A percentile compares a stretch with the other conserved stretches of the same genome.
phyloP scores from a whole-genome alignment of 2,329 filamentous ascomycete species.

The Hymenoscyphus fructigenus region DNA sequence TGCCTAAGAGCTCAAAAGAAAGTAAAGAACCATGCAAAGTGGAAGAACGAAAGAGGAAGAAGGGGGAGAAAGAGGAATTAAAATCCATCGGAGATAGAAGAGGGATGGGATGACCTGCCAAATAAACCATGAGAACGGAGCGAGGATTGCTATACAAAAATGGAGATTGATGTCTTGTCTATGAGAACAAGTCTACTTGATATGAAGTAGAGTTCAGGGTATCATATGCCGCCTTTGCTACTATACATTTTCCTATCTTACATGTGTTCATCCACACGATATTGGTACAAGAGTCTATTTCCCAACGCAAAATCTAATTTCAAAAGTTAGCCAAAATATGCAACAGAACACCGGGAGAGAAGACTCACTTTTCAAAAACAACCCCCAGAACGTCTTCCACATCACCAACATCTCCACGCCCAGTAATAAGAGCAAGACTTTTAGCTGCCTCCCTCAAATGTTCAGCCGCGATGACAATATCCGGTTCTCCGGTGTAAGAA shows the following conservation, averaged over 20 bases:
- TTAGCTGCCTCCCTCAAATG: constrained; percentile 78
- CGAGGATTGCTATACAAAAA: background rate
- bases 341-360: background rate
- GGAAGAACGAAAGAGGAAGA: no score
- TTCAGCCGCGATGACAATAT: constrained; percentile 89
- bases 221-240: background rate
- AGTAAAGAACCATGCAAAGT: no score
- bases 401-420: constrained; percentile 79
- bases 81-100: no score
- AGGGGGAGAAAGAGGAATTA: no score
- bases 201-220: background rate
- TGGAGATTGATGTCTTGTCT: background rate
- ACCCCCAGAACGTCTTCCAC: constrained; percentile 95
- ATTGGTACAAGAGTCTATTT: constrained; percentile 22
- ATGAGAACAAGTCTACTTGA: background rate
- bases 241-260: background rate
- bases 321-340: background rate
- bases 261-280: background rate
- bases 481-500: constrained; percentile 52
- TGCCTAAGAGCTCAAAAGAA: no score
- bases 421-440: constrained; percentile 82
- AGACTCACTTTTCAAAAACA: constrained; percentile 84
- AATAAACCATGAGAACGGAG: background rate
- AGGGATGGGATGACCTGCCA: background rate
- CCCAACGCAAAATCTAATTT: constrained; percentile 34